A percentile compares a stretch with the other conserved stretches of the same genome.
phyloP scores from a whole-genome alignment of 768 basidiomycete genomes.

The Pisolithus marmoratus region DNA sequence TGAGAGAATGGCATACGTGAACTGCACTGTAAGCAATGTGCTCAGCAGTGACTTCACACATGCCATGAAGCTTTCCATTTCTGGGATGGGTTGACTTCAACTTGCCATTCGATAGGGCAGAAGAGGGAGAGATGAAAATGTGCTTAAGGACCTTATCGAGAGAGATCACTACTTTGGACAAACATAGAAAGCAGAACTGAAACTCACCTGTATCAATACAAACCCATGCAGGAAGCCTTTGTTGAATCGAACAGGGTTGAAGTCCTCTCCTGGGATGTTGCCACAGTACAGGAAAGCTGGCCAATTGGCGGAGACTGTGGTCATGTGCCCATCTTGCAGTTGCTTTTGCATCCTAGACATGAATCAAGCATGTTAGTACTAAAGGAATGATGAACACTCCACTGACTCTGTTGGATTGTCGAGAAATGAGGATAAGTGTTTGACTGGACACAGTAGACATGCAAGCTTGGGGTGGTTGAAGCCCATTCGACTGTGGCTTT shows the following conservation, averaged over 20 bases:
- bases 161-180: not conserved
- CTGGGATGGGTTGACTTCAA: not conserved
- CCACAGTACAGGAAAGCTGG: slow-evolving; percentile 2
- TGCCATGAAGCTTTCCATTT: slow-evolving; percentile 2
- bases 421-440: not conserved
- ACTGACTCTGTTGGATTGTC: not conserved
- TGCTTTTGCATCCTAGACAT: no score
- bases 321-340: no score
- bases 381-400: not conserved
- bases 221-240: not conserved
- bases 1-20: not conserved
- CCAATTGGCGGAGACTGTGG: not conserved
- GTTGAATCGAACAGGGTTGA: not conserved
- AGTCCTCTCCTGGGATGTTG: not conserved
- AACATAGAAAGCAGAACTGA: no score
- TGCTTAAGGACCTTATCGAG: not conserved
- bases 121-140: not conserved
- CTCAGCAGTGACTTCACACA: not conserved
- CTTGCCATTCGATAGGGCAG: not conserved
- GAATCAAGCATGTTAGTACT: no score
- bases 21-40: slow-evolving; percentile 1
- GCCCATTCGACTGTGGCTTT: not conserved
- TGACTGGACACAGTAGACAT: not conserved
- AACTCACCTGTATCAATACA: not conserved
- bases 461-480: slow-evolving; percentile 2